These are phyloP conservation scores for Phyllosticta ampelicida DNA, from an alignment of 2,329 filamentous ascomycete genomes.

Conservation along the genomic window DNA sequence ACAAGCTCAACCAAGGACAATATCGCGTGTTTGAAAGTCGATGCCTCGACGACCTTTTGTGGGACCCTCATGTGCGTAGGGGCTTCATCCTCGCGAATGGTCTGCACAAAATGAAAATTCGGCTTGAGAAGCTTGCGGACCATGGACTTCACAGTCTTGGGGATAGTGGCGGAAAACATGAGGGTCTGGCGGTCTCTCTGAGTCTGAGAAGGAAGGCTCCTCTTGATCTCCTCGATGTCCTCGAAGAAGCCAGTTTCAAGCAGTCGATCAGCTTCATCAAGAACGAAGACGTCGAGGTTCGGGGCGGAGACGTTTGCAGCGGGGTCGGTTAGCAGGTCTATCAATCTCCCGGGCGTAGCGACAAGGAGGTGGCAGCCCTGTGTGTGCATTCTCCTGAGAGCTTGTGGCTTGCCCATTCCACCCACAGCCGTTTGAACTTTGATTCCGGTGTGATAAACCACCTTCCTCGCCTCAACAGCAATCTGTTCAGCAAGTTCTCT, in stretches of 20 bases:
- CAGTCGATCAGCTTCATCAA: constrained; percentile 59
- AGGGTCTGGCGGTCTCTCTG: constrained; percentile 73
- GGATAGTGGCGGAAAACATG: constrained; percentile 91
- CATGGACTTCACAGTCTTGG: constrained; percentile 67
- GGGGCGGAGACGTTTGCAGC: constrained; percentile 52
- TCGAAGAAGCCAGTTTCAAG: constrained; percentile 47
- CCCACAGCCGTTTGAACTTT: constrained; percentile 74
- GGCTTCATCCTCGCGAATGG: constrained; percentile 68
- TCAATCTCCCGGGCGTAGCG: constrained; percentile 78
- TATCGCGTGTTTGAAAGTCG: constrained; percentile 63
- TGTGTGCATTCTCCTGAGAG: constrained; percentile 56
- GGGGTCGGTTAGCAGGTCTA: constrained; percentile 65
- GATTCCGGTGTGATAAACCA: constrained; percentile 56
- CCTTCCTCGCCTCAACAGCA: constrained; percentile 58
- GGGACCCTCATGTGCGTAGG: constrained; percentile 79
- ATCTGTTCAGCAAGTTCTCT: constrained; percentile 56
- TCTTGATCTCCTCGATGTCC: constrained; percentile 39
- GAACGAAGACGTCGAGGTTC: constrained; percentile 47
- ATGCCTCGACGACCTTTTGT: constrained; percentile 60
- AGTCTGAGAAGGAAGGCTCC: constrained; percentile 46
- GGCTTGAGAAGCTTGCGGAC: constrained; percentile 69
- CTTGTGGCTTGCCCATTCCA: constrained; percentile 65
- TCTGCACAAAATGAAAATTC: constrained; percentile 81
- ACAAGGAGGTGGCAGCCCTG: constrained; percentile 83
- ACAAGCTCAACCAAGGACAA: constrained; percentile 70